phyloP scores from a whole-genome alignment of 495 filamentous ascomycete species.

The Podospora anserina region DNA sequence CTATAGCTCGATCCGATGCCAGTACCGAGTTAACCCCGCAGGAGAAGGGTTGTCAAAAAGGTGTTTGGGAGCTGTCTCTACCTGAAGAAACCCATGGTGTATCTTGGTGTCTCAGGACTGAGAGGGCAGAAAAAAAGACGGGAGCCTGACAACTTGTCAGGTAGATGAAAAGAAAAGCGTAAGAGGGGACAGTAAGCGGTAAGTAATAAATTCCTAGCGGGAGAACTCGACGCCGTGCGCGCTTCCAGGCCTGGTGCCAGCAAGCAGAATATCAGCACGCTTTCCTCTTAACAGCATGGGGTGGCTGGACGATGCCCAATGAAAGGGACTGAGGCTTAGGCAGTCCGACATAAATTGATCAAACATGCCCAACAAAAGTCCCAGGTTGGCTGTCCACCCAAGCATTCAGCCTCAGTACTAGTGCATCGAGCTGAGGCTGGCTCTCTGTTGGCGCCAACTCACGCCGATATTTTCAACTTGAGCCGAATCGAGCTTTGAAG shows the following conservation, averaged over 20 bases:
- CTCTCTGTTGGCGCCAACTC: neutral
- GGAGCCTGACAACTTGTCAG: neutral
- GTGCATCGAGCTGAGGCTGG: neutral
- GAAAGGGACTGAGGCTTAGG: neutral
- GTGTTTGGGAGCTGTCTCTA: neutral
- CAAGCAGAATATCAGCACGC: neutral
- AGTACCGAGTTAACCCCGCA: neutral
- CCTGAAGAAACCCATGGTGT: neutral
- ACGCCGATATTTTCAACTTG: neutral
- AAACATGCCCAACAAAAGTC: constrained; percentile 5
- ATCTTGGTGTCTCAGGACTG: neutral
- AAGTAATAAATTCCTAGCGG: neutral
- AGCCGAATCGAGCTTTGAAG: neutral
- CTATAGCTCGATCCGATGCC: neutral
- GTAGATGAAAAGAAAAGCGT: neutral
- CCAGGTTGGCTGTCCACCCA: neutral
- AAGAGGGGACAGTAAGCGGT: neutral
- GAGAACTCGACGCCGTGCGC: constrained; percentile 2
- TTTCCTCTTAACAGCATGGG: constrained; percentile 8
- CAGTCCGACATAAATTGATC: constrained; percentile 1
- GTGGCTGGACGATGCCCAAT: constrained; percentile 1
- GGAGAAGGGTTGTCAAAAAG: neutral
- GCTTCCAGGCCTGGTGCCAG: neutral
- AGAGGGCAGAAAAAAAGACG: neutral
- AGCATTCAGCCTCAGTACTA: neutral